These are phyloP conservation scores for Apiotrichum veenhuisii DNA, from an alignment of 1,284 basidiomycete genomes.

Conservation along the genomic window DNA sequence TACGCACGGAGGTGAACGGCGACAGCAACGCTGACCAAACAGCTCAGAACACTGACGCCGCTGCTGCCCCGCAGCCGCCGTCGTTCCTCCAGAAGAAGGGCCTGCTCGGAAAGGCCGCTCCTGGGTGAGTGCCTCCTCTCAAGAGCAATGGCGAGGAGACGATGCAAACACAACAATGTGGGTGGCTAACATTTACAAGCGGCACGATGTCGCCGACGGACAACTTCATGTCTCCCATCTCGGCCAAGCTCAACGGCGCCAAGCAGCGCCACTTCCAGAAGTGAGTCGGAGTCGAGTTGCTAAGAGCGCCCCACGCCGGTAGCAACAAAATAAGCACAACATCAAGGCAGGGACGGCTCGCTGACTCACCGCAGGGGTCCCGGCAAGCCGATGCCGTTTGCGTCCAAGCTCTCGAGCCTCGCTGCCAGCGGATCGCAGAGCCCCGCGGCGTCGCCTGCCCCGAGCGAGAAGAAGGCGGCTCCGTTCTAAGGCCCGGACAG, in stretches of 20 bases:
- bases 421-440: neutral
- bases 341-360: neutral
- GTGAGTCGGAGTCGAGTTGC: no score
- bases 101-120: conserved; percentile 27
- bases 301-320: no score
- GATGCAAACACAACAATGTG: neutral
- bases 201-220: conserved; percentile 83
- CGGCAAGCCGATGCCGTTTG: conserved; percentile 36
- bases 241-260: conserved; percentile 78
- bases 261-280: conserved; percentile 88
- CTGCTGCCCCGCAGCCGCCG: conserved; percentile 19
- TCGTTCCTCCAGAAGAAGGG: conserved; percentile 48
- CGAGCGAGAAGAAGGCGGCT: conserved; percentile 13
- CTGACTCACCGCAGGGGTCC: conserved; percentile 11
- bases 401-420: conserved; percentile 41
- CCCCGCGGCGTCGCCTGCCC: conserved; percentile 4
- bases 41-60: neutral
- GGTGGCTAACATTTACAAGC: conserved; percentile 19
- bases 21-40: neutral
- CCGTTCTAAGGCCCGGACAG: conserved; percentile 2
- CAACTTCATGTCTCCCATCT: conserved; percentile 81
- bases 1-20: conserved; percentile 1
- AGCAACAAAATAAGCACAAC: neutral
- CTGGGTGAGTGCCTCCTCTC: conserved; percentile 28
- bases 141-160: no score